A percentile compares a stretch with the other conserved stretches of the same genome.
phyloP scores from a whole-genome alignment of 2,329 filamentous ascomycete species.

The Monilinia polystroma region DNA sequence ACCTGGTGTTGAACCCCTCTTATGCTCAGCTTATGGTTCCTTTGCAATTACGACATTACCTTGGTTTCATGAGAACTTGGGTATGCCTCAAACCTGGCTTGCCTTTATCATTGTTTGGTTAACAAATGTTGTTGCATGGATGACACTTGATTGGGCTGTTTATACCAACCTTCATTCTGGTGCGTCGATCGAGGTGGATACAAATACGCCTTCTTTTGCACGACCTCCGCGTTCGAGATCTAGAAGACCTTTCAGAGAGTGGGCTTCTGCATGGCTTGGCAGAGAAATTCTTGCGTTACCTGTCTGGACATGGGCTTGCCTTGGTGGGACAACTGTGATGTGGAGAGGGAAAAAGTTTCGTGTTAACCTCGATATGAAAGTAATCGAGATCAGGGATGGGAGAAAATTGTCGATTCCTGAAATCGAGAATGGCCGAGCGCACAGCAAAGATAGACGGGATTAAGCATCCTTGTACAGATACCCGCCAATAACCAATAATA shows the following conservation, averaged over 20 bases:
- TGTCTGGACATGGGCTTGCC: conserved; percentile 87
- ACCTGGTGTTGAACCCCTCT: conserved; percentile 82
- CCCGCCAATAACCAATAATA: conserved; percentile 1
- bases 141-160: conserved; percentile 68
- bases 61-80: conserved; percentile 53
- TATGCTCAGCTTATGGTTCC: conserved; percentile 78
- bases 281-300: conserved; percentile 80
- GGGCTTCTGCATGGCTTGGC: conserved; percentile 80
- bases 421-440: conserved; percentile 26
- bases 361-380: conserved; percentile 81
- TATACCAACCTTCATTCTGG: conserved; percentile 74
- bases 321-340: conserved; percentile 80
- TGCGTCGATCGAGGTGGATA: conserved; percentile 66
- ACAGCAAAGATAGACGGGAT: conserved; percentile 37
- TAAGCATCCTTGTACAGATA: conserved; percentile 23
- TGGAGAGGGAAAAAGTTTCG: conserved; percentile 85
- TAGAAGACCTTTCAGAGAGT: conserved; percentile 62
- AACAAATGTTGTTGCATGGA: conserved; percentile 66
- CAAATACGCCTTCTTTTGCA: conserved; percentile 73
- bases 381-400: conserved; percentile 50
- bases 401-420: conserved; percentile 23
- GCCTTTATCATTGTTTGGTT: conserved; percentile 67
- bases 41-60: conserved; percentile 76
- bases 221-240: conserved; percentile 55
- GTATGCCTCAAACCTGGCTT: conserved; percentile 64